Percentiles rank a stretch among this genome's conserved stretches.
Conservation (phyloP, 306 rosid species). For the Inga oerstediana region DNA sequence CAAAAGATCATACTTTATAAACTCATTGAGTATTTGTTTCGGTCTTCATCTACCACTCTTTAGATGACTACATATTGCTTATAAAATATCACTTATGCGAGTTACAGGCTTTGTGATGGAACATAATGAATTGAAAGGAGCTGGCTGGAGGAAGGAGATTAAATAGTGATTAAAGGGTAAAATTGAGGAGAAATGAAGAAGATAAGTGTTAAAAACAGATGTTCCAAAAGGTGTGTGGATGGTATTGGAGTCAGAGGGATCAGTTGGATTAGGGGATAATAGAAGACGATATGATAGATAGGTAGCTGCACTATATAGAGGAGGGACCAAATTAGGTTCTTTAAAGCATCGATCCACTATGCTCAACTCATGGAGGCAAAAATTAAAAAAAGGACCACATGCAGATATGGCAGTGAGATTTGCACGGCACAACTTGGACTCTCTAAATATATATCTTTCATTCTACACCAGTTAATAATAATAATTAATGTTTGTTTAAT, state of each 20-base stretch:
- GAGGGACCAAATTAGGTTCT: conserved; percentile 92
- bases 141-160: not conserved
- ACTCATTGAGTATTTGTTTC: too few species aligned
- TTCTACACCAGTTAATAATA: not conserved
- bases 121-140: not conserved
- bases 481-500: not conserved
- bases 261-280: conserved; percentile 33
- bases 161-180: not conserved
- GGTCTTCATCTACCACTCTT: too few species aligned
- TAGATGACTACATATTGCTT: too few species aligned
- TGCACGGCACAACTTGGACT: conserved; percentile 53
- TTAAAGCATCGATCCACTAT: conserved; percentile 64
- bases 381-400: conserved; percentile 57
- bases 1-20: too few species aligned
- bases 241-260: conserved; percentile 38
- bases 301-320: conserved; percentile 41
- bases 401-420: conserved; percentile 69
- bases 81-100: not conserved
- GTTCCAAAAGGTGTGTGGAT: conserved; percentile 54
- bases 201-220: conserved; percentile 31
- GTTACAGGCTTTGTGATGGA: not conserved
- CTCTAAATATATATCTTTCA: not conserved
- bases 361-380: conserved; percentile 31
- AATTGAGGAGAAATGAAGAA: conserved; percentile 29
- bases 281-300: conserved; percentile 27